Conservation (phyloP, 1,139 yeast species). For the Komagataea norvegica region DNA sequence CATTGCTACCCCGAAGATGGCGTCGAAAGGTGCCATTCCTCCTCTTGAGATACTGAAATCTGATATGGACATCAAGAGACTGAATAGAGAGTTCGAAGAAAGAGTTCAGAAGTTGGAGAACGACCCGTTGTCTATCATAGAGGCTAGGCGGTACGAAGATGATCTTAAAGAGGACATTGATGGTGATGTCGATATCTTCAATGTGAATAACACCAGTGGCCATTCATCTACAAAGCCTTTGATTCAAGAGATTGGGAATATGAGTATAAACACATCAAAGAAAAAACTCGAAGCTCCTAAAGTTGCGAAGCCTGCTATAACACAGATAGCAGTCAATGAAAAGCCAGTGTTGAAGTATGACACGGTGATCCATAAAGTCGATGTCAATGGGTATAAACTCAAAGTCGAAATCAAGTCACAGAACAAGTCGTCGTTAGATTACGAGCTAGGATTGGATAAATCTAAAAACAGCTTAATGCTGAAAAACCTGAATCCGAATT, state of each 20-base stretch:
- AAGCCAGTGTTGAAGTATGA: constrained; percentile 12
- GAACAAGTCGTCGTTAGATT: constrained; percentile 24
- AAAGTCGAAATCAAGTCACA: constrained; percentile 24
- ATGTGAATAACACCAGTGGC: constrained; percentile 5
- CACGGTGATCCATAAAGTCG: constrained; percentile 19
- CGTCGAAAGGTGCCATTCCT: constrained; percentile 46
- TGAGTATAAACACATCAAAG: constrained; percentile 14
- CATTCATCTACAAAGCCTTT: constrained; percentile 14
- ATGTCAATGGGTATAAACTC: constrained; percentile 20
- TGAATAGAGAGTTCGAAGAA: constrained; percentile 14
- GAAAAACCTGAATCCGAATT: constrained; percentile 17
- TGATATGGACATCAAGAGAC: constrained; percentile 15
- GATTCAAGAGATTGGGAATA: constrained; percentile 25
- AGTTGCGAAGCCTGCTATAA: too few relatives aligned
- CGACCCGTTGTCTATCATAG: constrained; percentile 19
- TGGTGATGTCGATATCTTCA: constrained; percentile 14
- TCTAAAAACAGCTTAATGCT: constrained; percentile 18
- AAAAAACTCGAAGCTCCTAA: too few relatives aligned
- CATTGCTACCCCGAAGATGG: constrained; percentile 53
- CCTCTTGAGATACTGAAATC: constrained; percentile 15
- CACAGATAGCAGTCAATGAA: not conserved
- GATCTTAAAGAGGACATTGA: not conserved
- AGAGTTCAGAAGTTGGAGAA: constrained; percentile 9
- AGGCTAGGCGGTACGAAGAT: constrained; percentile 16
- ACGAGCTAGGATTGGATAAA: constrained; percentile 19